A percentile compares a stretch with the other conserved stretches of the same genome.
These are phyloP conservation scores for Epicoccum sorghinum DNA, from an alignment of 2,329 filamentous ascomycete species.

Conservation along the genomic window DNA sequence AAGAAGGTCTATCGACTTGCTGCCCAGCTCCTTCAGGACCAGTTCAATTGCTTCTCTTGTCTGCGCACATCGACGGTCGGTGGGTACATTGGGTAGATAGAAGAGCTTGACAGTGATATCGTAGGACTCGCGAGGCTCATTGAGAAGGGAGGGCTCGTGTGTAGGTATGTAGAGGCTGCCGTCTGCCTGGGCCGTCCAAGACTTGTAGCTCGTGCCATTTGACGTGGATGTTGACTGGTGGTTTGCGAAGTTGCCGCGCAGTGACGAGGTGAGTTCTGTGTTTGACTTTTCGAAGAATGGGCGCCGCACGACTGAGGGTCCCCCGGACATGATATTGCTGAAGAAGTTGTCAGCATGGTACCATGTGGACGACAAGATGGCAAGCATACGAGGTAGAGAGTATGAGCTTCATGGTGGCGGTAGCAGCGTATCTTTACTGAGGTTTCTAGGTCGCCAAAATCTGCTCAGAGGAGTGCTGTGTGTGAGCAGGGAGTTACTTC, in stretches of 20 bases:
- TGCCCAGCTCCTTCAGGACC: conserved; percentile 79
- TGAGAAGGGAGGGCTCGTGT: conserved; percentile 71
- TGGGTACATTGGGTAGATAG: conserved; percentile 76
- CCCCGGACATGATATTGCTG: conserved; percentile 84
- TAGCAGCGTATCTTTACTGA: neutral
- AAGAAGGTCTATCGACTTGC: conserved; percentile 79
- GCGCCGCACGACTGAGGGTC: conserved; percentile 82
- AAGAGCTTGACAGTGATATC: conserved; percentile 97
- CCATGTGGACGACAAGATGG: neutral
- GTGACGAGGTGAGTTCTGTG: conserved; percentile 85
- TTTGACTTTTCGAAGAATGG: conserved; percentile 83
- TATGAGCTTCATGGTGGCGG: conserved; percentile 74
- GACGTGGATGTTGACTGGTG: conserved; percentile 66
- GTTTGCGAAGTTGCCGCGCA: conserved; percentile 80
- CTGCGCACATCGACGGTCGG: conserved; percentile 69
- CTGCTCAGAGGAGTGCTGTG: neutral
- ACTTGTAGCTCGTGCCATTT: conserved; percentile 49
- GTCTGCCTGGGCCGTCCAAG: conserved; percentile 69
- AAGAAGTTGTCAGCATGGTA: conserved; percentile 49
- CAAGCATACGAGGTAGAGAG: conserved; percentile 81
- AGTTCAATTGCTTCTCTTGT: conserved; percentile 78
- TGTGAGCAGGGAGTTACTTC: neutral
- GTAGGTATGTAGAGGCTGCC: conserved; percentile 74
- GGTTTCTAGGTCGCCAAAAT: neutral
- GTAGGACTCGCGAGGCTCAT: conserved; percentile 83